Evolutionary conservation across 1,139 yeast genomes (phyloP).

Genomic region (Candida sp.): DNA sequence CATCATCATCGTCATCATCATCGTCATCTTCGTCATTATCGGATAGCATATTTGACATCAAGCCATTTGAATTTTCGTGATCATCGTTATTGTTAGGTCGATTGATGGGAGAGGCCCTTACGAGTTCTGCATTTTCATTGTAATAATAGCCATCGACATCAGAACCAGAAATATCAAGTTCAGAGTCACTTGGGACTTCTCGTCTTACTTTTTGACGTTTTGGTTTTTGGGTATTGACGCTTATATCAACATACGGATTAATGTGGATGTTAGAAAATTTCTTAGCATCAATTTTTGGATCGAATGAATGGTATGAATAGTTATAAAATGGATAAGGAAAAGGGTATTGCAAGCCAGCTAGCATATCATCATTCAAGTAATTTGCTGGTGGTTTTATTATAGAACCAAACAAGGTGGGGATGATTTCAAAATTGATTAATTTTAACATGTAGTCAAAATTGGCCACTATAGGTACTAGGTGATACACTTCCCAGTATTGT

Average conservation of each 20-base stretch:
- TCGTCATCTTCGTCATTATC: slow-evolving; percentile 3
- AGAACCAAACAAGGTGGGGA: slow-evolving; percentile 37
- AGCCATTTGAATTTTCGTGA: background rate
- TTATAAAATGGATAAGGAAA: slow-evolving; percentile 48
- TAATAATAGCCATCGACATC: slow-evolving; percentile 2
- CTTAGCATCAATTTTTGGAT: slow-evolving; percentile 21
- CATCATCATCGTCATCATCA: slow-evolving; percentile 9
- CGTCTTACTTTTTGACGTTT: slow-evolving; percentile 1
- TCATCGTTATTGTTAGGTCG: background rate
- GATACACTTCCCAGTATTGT: slow-evolving; percentile 47
- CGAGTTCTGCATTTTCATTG: background rate
- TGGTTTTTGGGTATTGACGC: slow-evolving; percentile 15
- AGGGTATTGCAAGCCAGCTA: slow-evolving; percentile 43
- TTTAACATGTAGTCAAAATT: slow-evolving; percentile 30
- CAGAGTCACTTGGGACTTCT: slow-evolving; percentile 2
- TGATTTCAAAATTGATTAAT: slow-evolving; percentile 33
- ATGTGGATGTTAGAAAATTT: slow-evolving; percentile 27
- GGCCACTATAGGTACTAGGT: slow-evolving; percentile 32
- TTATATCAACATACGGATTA: slow-evolving; percentile 36
- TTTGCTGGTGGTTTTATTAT: slow-evolving; percentile 41
- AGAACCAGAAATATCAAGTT: slow-evolving; percentile 1
- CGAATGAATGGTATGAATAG: slow-evolving; percentile 40
- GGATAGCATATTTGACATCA: background rate
- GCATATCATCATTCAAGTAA: slow-evolving; percentile 31
- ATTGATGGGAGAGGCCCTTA: background rate